Evolutionary conservation across 116 monocot genomes (phyloP), one percentile per base, ranked within the genome.

Genomic region (Posidonia oceanica): DNA sequence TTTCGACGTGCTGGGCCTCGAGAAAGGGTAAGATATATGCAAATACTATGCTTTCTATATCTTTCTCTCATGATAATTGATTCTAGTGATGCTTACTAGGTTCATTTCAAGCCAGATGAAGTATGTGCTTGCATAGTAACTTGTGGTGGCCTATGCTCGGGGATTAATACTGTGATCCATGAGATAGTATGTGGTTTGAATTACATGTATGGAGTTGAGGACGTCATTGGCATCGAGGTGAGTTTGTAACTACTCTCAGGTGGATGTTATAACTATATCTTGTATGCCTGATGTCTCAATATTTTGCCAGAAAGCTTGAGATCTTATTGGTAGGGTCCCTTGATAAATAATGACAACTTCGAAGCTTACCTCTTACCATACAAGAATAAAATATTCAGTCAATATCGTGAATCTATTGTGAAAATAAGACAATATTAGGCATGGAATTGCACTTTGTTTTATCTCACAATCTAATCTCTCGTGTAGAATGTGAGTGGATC

Each of bases 41-140:
- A 88, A 29, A 83, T 88, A 67, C 61, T 58, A 37, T 66, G 10
- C 16, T 13, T 18, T 37, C 37, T 39, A n/a, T 66, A n/a, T 48
- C 10, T 14, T 11, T 53, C 21, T 53, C 29, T 52, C 42, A 22
- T 8, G 22, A 6, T 17, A 37, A 63, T 63, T 4, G 8, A 60
- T 55, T 4, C 67, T 29, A 29, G 29, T 29, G 29, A 29, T 29
- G 29, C 29, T 29, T 29, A 29, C 29, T 68, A 90, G 90, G 85
- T 90, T 62, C 88, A 82, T 78, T 94, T 94, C 69, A 76, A 90
- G 64, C 79, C 94, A 5, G 90, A 90, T 64, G 88, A 90, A 15
- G 94, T 94, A 61, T 74, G 73, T 69, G 94, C 94, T 13, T 90
- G 94, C 74, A 90, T 90, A 73, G 94, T 94, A 52, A 94, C 94